Evolutionary conservation across 176 grass and related monocot genomes (phyloP), one percentile per base, ranked within the genome.

Genomic region (Musa beccarii): DNA sequence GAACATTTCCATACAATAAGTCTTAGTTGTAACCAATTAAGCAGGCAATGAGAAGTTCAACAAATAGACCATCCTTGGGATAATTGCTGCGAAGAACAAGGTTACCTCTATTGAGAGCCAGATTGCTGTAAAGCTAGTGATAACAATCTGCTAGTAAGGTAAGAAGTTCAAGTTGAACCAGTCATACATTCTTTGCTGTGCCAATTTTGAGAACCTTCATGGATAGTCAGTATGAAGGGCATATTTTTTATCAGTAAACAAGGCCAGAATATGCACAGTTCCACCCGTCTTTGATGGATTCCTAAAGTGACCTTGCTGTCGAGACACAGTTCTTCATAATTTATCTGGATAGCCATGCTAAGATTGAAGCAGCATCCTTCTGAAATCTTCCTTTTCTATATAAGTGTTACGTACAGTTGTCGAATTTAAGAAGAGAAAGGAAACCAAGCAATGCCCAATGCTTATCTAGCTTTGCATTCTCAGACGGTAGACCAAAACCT

Each of bases 401-500:
- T 28, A 1, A 28, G 26, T 28, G 26, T 9, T 70, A 70, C 20
- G 51, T 70, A 52, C 34, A 19, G 26, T 26, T 0, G 14, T 20
- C n/a, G 29, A 50, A 70, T 70, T 70, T 25, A 43, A 51, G 3
- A 13, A 20, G 17, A 13, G 22, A 71, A 53, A 12, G 34, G 22
- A 22, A 53, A 52, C 49, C 8, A 22, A 23, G 16, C 9, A 22
- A 21, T 10, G 14, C 57, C 9, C 0, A 68, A 13, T 68, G 24
- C 50, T 22, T 54, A 13, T 29, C 53, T 74, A 57, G 51, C 19
- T 34, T 74, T 14, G 53, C 2, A n/a, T 57, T 57, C 28, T 56
- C 53, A 19, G 52, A 59, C 59, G 52, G 23, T 74, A 74, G 53
- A 74, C 13, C 72, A 74, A 74, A 26, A 57, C 72, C 72, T 74